A percentile compares a stretch with the other conserved stretches of the same genome.
Evolutionary conservation across 441 rosid species (phyloP).

Genomic region (Populus hybrid): DNA sequence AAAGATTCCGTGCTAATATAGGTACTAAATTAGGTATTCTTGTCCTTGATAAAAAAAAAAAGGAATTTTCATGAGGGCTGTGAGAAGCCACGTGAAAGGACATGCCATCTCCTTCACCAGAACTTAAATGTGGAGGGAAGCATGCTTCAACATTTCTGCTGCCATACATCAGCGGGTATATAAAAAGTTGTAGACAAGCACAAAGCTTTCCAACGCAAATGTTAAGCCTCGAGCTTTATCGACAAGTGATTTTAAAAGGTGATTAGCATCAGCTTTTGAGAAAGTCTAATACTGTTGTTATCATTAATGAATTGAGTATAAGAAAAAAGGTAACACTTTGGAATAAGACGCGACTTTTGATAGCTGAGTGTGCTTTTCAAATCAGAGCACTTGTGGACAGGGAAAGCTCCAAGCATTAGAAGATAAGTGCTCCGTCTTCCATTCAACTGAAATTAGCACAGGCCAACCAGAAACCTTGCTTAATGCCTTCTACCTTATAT

Average conservation of each 20-base stretch:
- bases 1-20: background rate
- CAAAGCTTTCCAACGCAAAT: no score
- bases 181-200: no score
- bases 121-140: no score
- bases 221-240: no score
- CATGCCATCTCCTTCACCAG: no score
- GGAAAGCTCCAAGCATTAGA: slow-evolving; percentile 13
- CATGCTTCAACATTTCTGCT: no score
- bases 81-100: no score
- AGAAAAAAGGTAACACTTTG: background rate
- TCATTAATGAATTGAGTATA: background rate
- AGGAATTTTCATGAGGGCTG: no score
- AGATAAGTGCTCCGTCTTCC: slow-evolving; percentile 33
- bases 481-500: background rate
- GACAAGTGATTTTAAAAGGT: no score
- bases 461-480: slow-evolving; percentile 9
- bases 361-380: slow-evolving; percentile 48
- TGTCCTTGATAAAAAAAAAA: background rate
- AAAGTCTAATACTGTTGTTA: background rate
- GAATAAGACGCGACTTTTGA: slow-evolving; percentile 20
- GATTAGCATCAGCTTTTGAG: no score
- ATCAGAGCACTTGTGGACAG: slow-evolving; percentile 17
- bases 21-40: background rate
- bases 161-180: no score
- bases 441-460: slow-evolving; percentile 14